Percentiles rank a stretch among this genome's conserved stretches.
Conservation (phyloP, 352 stramenopile genomes). For the Globisporangium cylindrosporum region DNA sequence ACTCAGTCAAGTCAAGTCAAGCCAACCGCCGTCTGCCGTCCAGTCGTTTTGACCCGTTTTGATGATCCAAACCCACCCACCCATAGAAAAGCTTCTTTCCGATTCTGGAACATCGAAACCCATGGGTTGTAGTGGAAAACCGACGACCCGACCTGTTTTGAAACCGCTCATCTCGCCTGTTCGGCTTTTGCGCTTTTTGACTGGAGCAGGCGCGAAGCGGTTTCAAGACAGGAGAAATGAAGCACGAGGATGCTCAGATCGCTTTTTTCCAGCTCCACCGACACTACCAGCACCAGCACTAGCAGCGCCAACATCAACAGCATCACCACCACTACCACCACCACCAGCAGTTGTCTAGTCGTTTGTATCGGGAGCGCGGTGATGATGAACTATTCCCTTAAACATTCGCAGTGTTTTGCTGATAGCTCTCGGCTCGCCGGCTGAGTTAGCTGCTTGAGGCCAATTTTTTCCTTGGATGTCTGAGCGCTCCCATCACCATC, state of each 20-base stretch:
- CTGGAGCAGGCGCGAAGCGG: conserved; percentile 8
- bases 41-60: not conserved
- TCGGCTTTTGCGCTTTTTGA: not conserved
- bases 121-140: not conserved
- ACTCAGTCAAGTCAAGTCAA: too few relatives aligned
- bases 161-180: not conserved
- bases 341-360: not conserved
- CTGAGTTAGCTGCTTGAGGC: conserved; percentile 58
- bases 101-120: not conserved
- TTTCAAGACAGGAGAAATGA: not conserved
- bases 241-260: not conserved
- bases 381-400: conserved; percentile 80
- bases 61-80: not conserved
- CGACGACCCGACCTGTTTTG: not conserved
- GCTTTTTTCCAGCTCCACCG: conserved; percentile 4
- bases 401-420: conserved; percentile 73
- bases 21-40: not conserved
- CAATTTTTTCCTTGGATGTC: conserved; percentile 46
- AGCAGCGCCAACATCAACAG: not conserved
- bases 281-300: not conserved
- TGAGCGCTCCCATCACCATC: conserved; percentile 26
- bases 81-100: not conserved
- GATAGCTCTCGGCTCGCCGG: conserved; percentile 45
- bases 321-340: not conserved
- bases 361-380: conserved; percentile 38